phyloP scores from a whole-genome alignment of 306 rosid genomes.

The Alnus glutinosa region DNA sequence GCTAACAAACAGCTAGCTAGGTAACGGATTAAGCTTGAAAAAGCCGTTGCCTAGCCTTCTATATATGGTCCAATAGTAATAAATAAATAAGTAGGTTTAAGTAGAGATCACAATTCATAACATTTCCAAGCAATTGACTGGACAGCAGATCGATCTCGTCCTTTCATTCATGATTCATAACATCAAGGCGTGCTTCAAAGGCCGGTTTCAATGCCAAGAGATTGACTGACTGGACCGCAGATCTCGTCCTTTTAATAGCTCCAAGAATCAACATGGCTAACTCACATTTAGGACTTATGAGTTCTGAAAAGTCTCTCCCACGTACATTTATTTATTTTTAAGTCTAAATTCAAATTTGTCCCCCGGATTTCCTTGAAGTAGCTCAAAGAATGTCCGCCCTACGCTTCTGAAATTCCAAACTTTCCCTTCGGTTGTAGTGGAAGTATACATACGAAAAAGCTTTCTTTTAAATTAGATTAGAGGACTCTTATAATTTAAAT shows the following conservation, averaged over 20 bases:
- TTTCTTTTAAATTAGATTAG: neutral
- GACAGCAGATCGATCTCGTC: conserved; percentile 23
- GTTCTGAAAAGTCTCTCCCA: conserved; percentile 1
- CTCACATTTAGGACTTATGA: neutral
- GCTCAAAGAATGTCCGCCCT: neutral
- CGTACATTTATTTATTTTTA: too few relatives aligned
- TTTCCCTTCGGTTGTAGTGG: too few relatives aligned
- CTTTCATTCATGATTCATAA: neutral
- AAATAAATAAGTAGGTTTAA: too few relatives aligned
- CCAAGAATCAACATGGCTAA: neutral
- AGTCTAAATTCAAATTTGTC: too few relatives aligned
- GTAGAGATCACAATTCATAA: neutral
- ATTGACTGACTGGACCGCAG: neutral
- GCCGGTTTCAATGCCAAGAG: too few relatives aligned
- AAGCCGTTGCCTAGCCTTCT: too few relatives aligned
- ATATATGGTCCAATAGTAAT: too few relatives aligned
- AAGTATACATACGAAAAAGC: neutral
- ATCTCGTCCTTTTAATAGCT: conserved; percentile 11
- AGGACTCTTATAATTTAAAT: too few relatives aligned
- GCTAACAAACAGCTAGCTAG: too few relatives aligned
- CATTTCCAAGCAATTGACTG: conserved; percentile 35
- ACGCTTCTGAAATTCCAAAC: too few relatives aligned
- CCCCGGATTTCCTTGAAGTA: too few relatives aligned
- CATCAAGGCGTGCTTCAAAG: neutral
- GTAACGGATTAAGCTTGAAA: too few relatives aligned